Evolutionary conservation across 2,329 filamentous ascomycete genomes (phyloP).

Genomic region (Paecilomyces fulvus): DNA sequence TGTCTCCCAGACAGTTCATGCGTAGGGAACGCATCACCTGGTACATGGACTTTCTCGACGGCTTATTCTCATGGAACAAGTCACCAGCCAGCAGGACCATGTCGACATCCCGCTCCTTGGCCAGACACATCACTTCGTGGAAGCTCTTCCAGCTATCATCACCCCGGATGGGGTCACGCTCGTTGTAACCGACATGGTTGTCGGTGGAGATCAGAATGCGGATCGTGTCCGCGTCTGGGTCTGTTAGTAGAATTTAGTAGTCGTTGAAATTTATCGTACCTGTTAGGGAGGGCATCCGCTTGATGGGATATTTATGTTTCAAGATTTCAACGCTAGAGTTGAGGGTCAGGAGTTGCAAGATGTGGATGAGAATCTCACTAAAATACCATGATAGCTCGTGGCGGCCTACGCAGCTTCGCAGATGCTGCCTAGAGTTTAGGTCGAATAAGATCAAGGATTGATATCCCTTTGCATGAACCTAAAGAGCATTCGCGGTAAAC

Average conservation of each 20-base stretch:
- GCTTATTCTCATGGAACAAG: constrained; percentile 97
- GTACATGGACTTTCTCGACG: constrained; percentile 89
- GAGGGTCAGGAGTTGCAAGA: background rate
- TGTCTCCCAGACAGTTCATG: constrained; percentile 89
- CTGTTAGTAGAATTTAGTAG: constrained; percentile 1
- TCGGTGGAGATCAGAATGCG: constrained; percentile 91
- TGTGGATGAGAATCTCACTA: background rate
- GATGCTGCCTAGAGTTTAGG: background rate
- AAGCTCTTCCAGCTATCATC: constrained; percentile 97
- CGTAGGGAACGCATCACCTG: constrained; percentile 93
- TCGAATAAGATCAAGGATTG: background rate
- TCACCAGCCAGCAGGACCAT: constrained; percentile 93
- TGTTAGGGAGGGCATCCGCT: constrained; percentile 17
- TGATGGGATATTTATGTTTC: background rate
- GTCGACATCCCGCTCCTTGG: constrained; percentile 82
- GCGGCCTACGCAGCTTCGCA: background rate
- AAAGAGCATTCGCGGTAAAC: background rate
- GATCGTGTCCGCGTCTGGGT: constrained; percentile 66
- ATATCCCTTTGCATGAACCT: background rate
- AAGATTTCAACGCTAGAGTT: background rate
- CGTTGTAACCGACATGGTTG: constrained; percentile 95
- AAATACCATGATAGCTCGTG: background rate
- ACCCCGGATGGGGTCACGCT: constrained; percentile 86
- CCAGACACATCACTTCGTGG: constrained; percentile 87
- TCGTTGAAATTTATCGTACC: constrained; percentile 13